Base-by-base conservation (phyloP, 192 early-diverging fungal genomes). In the Coemansia biformis region DNA sequence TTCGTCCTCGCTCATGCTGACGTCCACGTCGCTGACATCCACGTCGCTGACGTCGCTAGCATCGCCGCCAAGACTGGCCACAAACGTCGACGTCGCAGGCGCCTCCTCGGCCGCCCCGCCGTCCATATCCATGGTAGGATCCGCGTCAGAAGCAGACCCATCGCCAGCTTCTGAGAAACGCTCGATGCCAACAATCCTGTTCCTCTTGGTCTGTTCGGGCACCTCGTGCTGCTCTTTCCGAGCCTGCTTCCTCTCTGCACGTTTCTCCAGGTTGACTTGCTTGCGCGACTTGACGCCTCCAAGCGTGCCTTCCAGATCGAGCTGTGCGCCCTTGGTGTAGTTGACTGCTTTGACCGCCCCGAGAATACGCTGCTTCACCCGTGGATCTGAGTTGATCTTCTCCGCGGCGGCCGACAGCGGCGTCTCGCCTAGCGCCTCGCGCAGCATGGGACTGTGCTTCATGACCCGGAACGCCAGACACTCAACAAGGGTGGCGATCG, bases 11-110 rank as follows among this genome's bases (percentile, higher is more conserved):
- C 21, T 48, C 15, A 49, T 35, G 30, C 29, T 44, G 24, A n/a
- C n/a, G n/a, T n/a, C n/a, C 17, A 11, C 37, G 11, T 49, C 60
- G 41, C 50, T 52, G 35, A 35, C 51, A 6, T 21, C 17, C 30
- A n/a, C n/a, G n/a, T n/a, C n/a, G n/a, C n/a, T n/a, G n/a, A 12
- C 32, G 12, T 49, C 60, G 41, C 50, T 52, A 29, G 33, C 52
- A 6, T 22, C 16, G 21, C 57, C 48, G 40, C 35, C 62, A 12
- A 72, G 62, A 5, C 38, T 59, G 12, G 33, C 35, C 30, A 72
- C 52, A 56, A 60, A 72, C 10, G 33, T 56, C 15, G 62, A 64
- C 7, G 47, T 15, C 3, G 29, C 33, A 1, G 35, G 38, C 30
- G 40, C 46, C 7, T 13, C 16, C 19, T 18, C 12, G 36, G 17